Percentiles rank a stretch among this genome's conserved stretches.
Conservation (phyloP, 495 filamentous ascomycete species). For the Daldinia loculata region DNA sequence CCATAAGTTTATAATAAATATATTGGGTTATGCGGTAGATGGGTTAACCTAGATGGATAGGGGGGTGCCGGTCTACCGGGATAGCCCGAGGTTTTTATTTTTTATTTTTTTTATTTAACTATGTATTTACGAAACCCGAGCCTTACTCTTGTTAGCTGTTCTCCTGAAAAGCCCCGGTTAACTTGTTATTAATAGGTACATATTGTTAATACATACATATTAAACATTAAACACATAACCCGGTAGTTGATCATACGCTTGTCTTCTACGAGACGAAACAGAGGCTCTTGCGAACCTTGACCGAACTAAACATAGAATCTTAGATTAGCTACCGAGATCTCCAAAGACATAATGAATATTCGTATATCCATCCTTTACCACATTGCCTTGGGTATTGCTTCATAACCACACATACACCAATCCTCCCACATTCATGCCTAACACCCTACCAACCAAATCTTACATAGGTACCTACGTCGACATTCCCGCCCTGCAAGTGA, state of each 20-base stretch:
- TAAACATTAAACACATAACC: conserved; percentile 6
- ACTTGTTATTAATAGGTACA: neutral
- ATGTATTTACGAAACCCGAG: too few species aligned
- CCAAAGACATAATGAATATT: neutral
- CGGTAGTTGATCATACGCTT: conserved; percentile 32
- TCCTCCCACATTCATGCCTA: conserved; percentile 21
- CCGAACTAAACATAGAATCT: neutral
- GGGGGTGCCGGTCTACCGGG: conserved; percentile 33
- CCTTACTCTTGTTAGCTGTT: neutral
- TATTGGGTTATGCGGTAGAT: conserved; percentile 23
- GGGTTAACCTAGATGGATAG: neutral
- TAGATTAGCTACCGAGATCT: neutral
- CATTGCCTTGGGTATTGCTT: too few species aligned
- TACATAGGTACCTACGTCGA: neutral
- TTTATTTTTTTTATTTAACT: too few species aligned
- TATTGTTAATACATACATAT: neutral
- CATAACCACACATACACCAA: neutral
- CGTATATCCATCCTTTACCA: conserved; percentile 17
- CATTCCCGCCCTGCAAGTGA: neutral
- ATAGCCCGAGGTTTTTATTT: conserved; percentile 27
- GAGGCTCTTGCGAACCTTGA: neutral
- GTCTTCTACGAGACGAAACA: neutral
- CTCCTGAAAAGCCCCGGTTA: conserved; percentile 3
- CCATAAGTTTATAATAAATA: neutral
- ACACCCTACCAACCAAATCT: neutral